Conservation (phyloP, 2,329 filamentous ascomycete species). For the Fusarium subglutinans region DNA sequence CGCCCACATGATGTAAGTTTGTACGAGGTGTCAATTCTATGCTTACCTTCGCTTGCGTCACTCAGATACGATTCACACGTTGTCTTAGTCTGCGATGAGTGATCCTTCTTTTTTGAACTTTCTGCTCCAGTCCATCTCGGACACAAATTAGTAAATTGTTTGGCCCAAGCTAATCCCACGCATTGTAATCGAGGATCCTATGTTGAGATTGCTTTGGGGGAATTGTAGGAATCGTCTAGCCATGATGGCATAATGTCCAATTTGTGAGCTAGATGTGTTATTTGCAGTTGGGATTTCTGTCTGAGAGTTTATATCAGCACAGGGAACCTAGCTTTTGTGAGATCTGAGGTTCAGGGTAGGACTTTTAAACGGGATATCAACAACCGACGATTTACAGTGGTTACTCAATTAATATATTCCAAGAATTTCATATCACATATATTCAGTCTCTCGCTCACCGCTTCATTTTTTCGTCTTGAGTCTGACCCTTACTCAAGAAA, state of each 20-base stretch:
- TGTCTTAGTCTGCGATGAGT: neutral
- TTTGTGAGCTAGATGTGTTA: neutral
- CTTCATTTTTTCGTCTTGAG: neutral
- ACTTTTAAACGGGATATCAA: neutral
- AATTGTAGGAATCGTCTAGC: neutral
- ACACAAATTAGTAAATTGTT: neutral
- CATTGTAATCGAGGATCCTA: neutral
- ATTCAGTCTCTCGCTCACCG: fast-evolving
- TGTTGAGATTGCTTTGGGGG: neutral
- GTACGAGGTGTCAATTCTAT: neutral
- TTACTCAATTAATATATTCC: neutral
- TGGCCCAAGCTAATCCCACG: fast-evolving
- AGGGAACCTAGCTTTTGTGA: neutral
- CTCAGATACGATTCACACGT: neutral
- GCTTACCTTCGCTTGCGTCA: neutral
- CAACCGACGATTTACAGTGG: neutral
- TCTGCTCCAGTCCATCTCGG: neutral
- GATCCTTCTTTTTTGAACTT: neutral
- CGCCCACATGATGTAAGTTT: neutral
- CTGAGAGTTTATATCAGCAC: neutral
- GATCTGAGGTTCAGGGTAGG: neutral
- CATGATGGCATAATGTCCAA: neutral
- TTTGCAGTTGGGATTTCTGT: neutral
- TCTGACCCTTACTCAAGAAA: fast-evolving
- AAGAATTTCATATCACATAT: neutral